Conservation (phyloP, 768 basidiomycete species). For the Auricularia sp. region DNA sequence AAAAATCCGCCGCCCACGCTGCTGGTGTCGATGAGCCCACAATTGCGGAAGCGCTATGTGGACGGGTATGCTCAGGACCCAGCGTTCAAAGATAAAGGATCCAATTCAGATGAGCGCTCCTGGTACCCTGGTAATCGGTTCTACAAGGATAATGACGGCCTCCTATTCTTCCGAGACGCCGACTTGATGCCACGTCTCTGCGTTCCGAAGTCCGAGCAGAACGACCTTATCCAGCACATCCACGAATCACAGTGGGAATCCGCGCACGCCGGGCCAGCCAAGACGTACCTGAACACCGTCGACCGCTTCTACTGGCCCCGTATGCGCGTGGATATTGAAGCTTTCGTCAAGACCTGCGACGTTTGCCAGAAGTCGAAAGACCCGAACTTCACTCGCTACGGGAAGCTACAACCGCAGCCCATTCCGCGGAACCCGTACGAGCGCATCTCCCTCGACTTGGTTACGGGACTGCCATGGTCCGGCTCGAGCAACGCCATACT, state of each 20-base stretch:
- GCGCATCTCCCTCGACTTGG: conserved; percentile 20
- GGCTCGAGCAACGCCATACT: conserved; percentile 11
- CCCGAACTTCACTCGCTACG: conserved; percentile 1
- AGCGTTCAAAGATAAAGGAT: conserved; percentile 2
- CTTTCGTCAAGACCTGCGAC: conserved; percentile 7
- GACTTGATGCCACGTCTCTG: conserved; percentile 1
- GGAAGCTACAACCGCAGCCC: conserved; percentile 2
- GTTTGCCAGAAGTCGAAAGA: conserved; percentile 11
- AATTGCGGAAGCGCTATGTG: not conserved
- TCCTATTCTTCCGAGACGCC: conserved; percentile 2
- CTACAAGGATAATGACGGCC: not conserved
- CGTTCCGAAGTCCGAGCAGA: conserved; percentile 5
- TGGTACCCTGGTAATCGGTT: not conserved
- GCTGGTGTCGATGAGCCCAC: not conserved
- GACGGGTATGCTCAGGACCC: conserved; percentile 1
- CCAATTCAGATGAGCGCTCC: not conserved
- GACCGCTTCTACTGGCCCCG: conserved; percentile 3
- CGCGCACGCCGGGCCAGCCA: conserved; percentile 7
- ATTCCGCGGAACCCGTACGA: conserved; percentile 8
- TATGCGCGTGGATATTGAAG: conserved; percentile 8
- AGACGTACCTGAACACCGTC: not conserved
- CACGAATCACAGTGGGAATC: conserved; percentile 8
- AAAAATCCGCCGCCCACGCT: not conserved
- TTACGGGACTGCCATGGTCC: conserved; percentile 18
- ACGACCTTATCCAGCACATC: not conserved